A percentile compares a stretch with the other conserved stretches of the same genome.
These are phyloP conservation scores for Circinella minor DNA, from an alignment of 371 early-diverging fungal species.

Conservation along the genomic window DNA sequence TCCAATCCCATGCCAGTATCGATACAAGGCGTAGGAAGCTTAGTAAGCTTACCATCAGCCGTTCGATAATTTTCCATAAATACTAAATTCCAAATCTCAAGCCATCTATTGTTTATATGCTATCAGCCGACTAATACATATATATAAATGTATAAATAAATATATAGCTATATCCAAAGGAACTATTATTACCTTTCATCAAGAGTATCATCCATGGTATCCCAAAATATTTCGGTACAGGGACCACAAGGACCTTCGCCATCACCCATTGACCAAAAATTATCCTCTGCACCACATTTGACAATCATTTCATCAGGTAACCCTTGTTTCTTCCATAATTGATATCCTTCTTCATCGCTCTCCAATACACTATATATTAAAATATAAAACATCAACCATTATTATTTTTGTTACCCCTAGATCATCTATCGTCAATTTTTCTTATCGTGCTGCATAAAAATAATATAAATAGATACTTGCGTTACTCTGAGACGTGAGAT, in stretches of 20 bases:
- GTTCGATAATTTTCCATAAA: conserved; percentile 77
- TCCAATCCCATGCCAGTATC: conserved; percentile 89
- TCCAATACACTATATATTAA: conserved; percentile 59
- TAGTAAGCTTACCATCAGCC: conserved; percentile 56
- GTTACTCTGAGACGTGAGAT: conserved; percentile 66
- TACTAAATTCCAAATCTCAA: conserved; percentile 88
- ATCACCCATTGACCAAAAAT: conserved; percentile 88
- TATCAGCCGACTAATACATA: neutral
- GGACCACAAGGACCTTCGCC: conserved; percentile 86
- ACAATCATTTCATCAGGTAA: conserved; percentile 67
- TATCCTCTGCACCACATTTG: conserved; percentile 66
- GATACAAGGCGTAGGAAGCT: conserved; percentile 68
- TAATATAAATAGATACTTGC: conserved; percentile 35
- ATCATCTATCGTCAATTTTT: neutral
- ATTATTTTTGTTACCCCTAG: too few species aligned
- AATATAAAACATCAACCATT: too few species aligned
- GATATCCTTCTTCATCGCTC: conserved; percentile 67
- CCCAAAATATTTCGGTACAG: conserved; percentile 85
- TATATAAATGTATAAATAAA: too few species aligned
- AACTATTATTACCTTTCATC: conserved; percentile 32
- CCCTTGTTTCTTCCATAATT: conserved; percentile 69
- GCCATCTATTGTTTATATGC: conserved; percentile 51
- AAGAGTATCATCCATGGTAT: conserved; percentile 58
- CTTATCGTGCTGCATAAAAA: neutral
- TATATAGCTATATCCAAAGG: too few species aligned